Evolutionary conservation across 805 yeast genomes (phyloP), one percentile per base, ranked within the genome.

Genomic region (Allodekkera sacchari): DNA sequence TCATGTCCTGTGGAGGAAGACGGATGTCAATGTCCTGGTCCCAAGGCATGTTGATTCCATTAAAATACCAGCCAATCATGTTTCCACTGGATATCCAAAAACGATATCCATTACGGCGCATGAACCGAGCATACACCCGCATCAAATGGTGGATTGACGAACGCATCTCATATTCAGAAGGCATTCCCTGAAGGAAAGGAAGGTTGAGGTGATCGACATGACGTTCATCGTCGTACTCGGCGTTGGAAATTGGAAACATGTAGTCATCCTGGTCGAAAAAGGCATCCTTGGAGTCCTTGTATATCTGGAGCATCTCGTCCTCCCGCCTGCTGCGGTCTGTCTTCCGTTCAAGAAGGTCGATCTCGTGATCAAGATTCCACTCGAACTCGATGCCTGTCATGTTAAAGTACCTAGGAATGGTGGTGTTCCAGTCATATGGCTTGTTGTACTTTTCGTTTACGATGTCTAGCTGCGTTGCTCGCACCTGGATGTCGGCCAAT

Each of bases 21-120:
- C 47, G 72, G 36, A 53, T 71, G 45, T 72, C 78, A 31, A 69
- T 59, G 47, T 72, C 77, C 32, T 56, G 55, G 45, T 72, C 78
- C 76, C 77, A 72, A 6, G 75, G 76, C 36, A 72, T 69, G 20
- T 62, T 53, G 30, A 64, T 38, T 0, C 71, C 73, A 45, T 69
- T 63, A 73, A 75, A 71, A 50, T 66, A 71, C 66, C 66, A 62
- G 26, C 53, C 37, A 12, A 59, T 30, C 24, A 28, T 28, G 14
- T 30, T 30, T 21, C 33, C 33, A n/a, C 28, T 24, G 33, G 25
- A 30, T 5, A 30, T 28, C 33, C 33, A 30, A 18, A 24, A 30
- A 13, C 25, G n/a, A 18, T 30, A 30, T 7, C 33, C 33, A 6
- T 28, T 24, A 14, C 12, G 28, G 7, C 33, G 8, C 33, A 30